Base-by-base conservation (phyloP, 257 asterid genomes). In the Scutellaria barbata region DNA sequence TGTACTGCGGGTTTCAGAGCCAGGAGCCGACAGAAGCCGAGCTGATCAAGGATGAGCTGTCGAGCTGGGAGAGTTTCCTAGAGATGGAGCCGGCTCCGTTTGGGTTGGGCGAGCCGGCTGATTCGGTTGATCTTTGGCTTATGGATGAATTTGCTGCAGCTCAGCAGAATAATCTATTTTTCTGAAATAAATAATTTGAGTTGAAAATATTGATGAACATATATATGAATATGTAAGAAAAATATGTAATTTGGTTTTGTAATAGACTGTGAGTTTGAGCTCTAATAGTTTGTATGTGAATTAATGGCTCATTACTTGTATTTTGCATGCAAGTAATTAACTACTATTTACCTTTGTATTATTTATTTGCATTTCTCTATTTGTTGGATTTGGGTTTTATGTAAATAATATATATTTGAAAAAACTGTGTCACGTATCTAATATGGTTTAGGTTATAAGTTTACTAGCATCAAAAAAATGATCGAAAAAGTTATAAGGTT, bases 21-120 rank as follows among this genome's bases (percentile, higher is more conserved):
- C 69, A 35, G 56, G 81, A 74, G 61, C 77, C 81, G 6, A 35
- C 47, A 33, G 72, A 55, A 0, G 51, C 68, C 39, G 85, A 79
- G 79, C 6, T 75, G 71, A 63, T 74, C 50, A 83, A 80, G 69
- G 92, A 79, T 17, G 85, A 81, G 57, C 72, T 92, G 2, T 84
- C 90, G 8, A 82, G 79, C 73, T 76, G 88, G 85, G 96, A 89
- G 33, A 83, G 81, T 14, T 85, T 92, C 69, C 74, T 92, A 5
- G 96, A 82, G 11, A 35, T 87, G 69, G 92, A 86, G 66, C 50
- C 84, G 57, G 43, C 76, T 76, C 79, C 59, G 9, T 58, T 75
- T 13, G 84, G 50, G 25, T 51, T 74, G 12, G 75, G 4, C 12
- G 89, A 85, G 73, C 66, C 81, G 13, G 52, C 17, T 4, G 74